Evolutionary conservation across 305 asterid genomes (phyloP).

Genomic region (Nicotiana rustica): DNA sequence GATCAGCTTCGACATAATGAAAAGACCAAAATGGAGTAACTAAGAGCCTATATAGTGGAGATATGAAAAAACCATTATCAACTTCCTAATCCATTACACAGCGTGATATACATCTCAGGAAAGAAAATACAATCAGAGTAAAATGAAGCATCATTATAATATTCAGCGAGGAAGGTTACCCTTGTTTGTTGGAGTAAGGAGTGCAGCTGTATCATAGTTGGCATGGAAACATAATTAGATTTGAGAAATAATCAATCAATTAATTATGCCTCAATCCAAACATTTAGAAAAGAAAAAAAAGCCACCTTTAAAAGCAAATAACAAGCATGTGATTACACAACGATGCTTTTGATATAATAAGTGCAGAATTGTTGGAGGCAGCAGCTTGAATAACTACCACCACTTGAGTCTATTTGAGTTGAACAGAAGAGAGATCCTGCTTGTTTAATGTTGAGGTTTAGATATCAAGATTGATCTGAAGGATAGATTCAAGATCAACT

Average conservation of each 20-base stretch:
- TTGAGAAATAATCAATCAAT: background rate
- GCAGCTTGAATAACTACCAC: background rate
- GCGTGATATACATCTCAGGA: slow-evolving; percentile 34
- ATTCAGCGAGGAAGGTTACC: background rate
- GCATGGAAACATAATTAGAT: background rate
- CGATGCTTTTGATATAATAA: too few species aligned
- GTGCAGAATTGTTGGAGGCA: too few species aligned
- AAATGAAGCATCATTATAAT: background rate
- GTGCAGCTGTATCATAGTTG: background rate
- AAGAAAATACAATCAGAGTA: background rate
- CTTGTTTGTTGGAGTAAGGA: background rate
- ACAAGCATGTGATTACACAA: background rate
- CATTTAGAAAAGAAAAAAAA: too few species aligned
- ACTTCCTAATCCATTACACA: slow-evolving; percentile 38
- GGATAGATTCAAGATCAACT: too few species aligned
- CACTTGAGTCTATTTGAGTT: background rate
- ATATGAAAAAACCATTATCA: background rate
- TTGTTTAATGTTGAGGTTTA: too few species aligned
- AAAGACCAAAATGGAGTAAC: background rate
- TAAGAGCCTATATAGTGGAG: too few species aligned
- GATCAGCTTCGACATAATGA: background rate
- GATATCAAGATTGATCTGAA: too few species aligned
- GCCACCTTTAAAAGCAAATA: too few species aligned
- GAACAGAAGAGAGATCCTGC: too few species aligned
- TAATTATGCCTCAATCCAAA: background rate